phyloP scores from a whole-genome alignment of 2,329 filamentous ascomycete species.

The Alternaria sp. region DNA sequence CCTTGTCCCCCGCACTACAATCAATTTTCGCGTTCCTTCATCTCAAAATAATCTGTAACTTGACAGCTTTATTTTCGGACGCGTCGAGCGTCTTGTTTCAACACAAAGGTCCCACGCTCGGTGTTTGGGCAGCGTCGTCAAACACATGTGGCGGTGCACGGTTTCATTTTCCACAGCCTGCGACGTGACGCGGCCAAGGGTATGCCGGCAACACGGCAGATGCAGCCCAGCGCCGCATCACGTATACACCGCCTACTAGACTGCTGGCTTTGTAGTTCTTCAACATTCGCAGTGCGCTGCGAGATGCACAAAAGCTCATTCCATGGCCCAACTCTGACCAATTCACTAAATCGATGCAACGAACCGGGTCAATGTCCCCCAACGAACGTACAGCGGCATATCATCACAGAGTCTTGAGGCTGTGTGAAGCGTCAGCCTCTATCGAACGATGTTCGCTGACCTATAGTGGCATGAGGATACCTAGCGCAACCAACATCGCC shows the following conservation, averaged over 20 bases:
- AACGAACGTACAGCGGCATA: neutral
- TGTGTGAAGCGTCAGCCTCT: neutral
- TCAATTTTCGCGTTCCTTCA: neutral
- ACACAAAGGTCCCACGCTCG: neutral
- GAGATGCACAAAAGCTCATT: neutral
- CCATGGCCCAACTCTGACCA: neutral
- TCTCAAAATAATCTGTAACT: constrained; percentile 1
- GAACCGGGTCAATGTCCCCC: neutral
- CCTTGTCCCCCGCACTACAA: neutral
- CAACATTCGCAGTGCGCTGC: neutral
- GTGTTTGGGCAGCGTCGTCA: constrained; percentile 4
- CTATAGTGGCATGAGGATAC: neutral
- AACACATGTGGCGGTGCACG: constrained; percentile 27
- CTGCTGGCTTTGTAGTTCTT: neutral
- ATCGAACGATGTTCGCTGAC: neutral
- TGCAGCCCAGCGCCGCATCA: neutral
- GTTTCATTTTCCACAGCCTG: constrained; percentile 8
- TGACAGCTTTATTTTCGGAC: constrained; percentile 3
- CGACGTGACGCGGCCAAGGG: constrained; percentile 19
- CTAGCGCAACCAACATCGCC: neutral
- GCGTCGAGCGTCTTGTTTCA: constrained; percentile 3
- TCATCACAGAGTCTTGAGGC: neutral
- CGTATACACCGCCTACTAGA: neutral
- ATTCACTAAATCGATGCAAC: neutral
- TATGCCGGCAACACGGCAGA: constrained; percentile 18